Base-by-base conservation (phyloP, 2,329 filamentous ascomycete genomes). In the Trichoderma arundinaceum region DNA sequence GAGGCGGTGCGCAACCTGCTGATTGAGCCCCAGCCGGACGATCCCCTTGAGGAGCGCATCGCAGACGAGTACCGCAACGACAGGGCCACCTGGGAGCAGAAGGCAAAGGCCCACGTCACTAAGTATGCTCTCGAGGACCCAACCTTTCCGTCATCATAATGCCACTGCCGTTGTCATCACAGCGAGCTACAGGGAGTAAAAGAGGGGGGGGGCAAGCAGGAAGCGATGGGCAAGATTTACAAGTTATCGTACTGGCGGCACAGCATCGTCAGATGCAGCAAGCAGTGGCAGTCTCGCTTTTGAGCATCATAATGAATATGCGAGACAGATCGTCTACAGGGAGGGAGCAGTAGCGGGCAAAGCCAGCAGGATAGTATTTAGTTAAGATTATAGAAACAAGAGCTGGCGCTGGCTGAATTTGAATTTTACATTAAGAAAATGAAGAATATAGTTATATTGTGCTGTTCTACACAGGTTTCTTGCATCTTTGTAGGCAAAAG, bases 31-130 rank as follows among this genome's bases (percentile, higher is more conserved):
- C 91, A 93, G 82, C 89, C 92, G 7, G 93, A 96, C 73, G 94
- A 97, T 78, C 91, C 94, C 33, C 90, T 97, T 70, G 94, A 97
- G 84, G 82, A 88, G 3, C 84, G 89, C 69, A 96, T 97, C 75
- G 94, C 92, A 22, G 91, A 96, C 68, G 90, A 96, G 82, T 97
- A 86, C 79, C 88, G 88, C 76, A 85, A 83, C 69, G 86, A 94
- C 72, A 82, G 85, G 49, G 79, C 81, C 57, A 85, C 83, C 70
- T 97, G 91, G 74, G 88, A 94, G 65, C 90, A 90, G 82, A 89
- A 86, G 58, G 94, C 89, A 7, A 86, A 84, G 77, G 81, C 84
- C n/a, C 93, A 92, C 83, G 90, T 92, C 52, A 83, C 84, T 72
- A 86, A 88, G 71, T 92, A 93, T 77, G 93, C 93, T 10, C 84